phyloP scores from a whole-genome alignment of 2,329 filamentous ascomycete species.

The Gyromitra esculenta region DNA sequence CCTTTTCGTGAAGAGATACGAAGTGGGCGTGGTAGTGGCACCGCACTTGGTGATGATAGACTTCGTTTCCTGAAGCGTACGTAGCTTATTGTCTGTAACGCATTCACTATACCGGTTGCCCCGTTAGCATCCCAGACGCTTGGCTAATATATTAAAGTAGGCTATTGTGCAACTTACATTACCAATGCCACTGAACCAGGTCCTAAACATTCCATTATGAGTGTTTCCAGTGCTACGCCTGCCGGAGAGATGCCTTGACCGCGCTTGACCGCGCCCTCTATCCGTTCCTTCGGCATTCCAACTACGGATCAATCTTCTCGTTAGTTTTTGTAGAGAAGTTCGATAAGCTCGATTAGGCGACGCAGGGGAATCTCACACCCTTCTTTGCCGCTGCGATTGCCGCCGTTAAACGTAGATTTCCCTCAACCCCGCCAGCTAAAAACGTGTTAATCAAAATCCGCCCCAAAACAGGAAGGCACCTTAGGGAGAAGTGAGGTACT shows the following conservation, averaged over 20 bases:
- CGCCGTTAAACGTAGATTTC: conserved; percentile 80
- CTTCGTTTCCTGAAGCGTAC: conserved; percentile 63
- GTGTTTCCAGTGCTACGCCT: conserved; percentile 78
- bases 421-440: conserved; percentile 69
- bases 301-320: conserved; percentile 61
- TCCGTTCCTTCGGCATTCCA: conserved; percentile 82
- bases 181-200: conserved; percentile 78
- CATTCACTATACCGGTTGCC: conserved; percentile 52
- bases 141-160: background rate
- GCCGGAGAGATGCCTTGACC: conserved; percentile 83
- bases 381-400: conserved; percentile 82
- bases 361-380: conserved; percentile 62
- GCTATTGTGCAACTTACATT: conserved; percentile 62
- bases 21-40: conserved; percentile 76
- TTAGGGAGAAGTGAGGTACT: conserved; percentile 21
- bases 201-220: conserved; percentile 83
- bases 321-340: conserved; percentile 29
- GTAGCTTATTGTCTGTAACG: conserved; percentile 57
- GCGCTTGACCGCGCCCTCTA: conserved; percentile 85
- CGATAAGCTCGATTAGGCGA: conserved; percentile 27
- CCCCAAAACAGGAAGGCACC: background rate
- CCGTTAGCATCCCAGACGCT: conserved; percentile 35
- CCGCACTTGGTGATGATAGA: conserved; percentile 76
- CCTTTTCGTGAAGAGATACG: conserved; percentile 84
- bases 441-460: conserved; percentile 15